Conservation (phyloP, 768 basidiomycete genomes). For the Imleria badia region DNA sequence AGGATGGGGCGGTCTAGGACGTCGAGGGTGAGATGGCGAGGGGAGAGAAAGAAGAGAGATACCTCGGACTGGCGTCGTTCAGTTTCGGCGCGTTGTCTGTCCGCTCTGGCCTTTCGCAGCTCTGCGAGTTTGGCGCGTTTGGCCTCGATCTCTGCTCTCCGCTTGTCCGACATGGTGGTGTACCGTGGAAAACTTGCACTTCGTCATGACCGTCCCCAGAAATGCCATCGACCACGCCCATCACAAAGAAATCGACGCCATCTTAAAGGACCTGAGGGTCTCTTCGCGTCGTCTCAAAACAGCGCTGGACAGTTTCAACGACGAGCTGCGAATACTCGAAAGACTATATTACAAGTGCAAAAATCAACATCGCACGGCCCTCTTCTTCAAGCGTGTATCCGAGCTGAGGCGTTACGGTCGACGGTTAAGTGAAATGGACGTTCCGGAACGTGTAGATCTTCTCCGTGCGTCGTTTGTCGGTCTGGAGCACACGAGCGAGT, state of each 20-base stretch:
- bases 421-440: slow-evolving; percentile 17
- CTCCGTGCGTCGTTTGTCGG: slow-evolving; percentile 32
- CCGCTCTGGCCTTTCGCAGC: slow-evolving; percentile 72
- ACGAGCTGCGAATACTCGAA: slow-evolving; percentile 52
- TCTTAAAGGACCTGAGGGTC: slow-evolving; percentile 60
- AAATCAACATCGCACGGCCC: slow-evolving; percentile 52
- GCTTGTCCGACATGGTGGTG: slow-evolving; percentile 56
- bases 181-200: slow-evolving; percentile 18
- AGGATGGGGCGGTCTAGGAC: slow-evolving; percentile 40
- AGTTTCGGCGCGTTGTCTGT: slow-evolving; percentile 57
- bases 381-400: slow-evolving; percentile 64
- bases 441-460: slow-evolving; percentile 23
- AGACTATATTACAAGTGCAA: slow-evolving; percentile 77
- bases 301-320: slow-evolving; percentile 30
- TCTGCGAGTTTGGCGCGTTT: slow-evolving; percentile 88
- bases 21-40: not conserved
- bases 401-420: slow-evolving; percentile 54
- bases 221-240: slow-evolving; percentile 17
- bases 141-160: slow-evolving; percentile 86
- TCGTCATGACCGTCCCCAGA: slow-evolving; percentile 12
- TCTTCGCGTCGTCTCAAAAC: slow-evolving; percentile 53
- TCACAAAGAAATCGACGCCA: slow-evolving; percentile 48
- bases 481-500: slow-evolving; percentile 26
- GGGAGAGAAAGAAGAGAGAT: slow-evolving; percentile 5
- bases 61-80: slow-evolving; percentile 36